phyloP scores from a whole-genome alignment of 257 asterid species.

The Penstemon eatonii region DNA sequence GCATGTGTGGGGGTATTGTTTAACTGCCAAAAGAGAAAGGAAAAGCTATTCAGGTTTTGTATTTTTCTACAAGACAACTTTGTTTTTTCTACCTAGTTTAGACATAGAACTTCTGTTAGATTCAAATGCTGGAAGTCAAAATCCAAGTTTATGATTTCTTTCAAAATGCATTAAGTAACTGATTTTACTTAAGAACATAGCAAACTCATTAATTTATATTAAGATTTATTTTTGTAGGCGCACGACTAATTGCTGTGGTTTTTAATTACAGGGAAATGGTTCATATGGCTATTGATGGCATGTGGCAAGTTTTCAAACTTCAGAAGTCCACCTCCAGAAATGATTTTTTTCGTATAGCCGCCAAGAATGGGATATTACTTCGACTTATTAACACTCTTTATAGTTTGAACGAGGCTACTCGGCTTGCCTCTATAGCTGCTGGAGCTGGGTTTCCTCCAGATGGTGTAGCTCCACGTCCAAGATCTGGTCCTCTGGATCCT shows the following conservation, averaged over 20 bases:
- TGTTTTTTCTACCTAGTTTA: no score
- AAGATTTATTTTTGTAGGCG: background rate
- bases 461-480: slow-evolving; percentile 61
- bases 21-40: no score
- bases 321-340: slow-evolving; percentile 88
- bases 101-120: no score
- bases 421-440: slow-evolving; percentile 71
- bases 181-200: no score
- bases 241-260: slow-evolving; percentile 32
- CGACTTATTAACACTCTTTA: slow-evolving; percentile 92
- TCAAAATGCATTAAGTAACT: no score
- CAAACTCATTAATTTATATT: background rate
- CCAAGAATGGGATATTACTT: slow-evolving; percentile 87
- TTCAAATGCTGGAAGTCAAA: no score
- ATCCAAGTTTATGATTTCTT: no score
- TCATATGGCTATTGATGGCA: slow-evolving; percentile 98
- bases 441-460: slow-evolving; percentile 76
- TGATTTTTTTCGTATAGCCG: slow-evolving; percentile 94
- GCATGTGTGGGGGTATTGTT: no score
- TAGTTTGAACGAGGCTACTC: slow-evolving; percentile 92
- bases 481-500: slow-evolving; percentile 76
- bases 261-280: slow-evolving; percentile 87
- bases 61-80: no score
- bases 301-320: slow-evolving; percentile 99
- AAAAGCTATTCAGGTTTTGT: no score